Base-by-base conservation (phyloP, 2,329 filamentous ascomycete genomes). In the Scorias spongiosa region DNA sequence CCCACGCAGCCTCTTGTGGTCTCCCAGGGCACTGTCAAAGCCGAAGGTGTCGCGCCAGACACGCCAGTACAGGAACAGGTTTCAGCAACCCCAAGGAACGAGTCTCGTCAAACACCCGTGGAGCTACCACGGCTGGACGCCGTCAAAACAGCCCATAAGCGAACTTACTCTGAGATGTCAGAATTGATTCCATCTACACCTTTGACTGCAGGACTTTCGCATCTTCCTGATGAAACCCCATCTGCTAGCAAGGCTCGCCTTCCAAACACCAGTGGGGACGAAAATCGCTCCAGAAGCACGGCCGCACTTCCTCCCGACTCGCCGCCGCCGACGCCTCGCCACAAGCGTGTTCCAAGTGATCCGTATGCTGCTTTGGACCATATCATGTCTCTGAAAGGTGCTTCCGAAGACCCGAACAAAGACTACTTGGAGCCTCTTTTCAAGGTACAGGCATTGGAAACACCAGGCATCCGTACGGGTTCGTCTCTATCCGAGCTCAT, bases 401-500 rank as follows among this genome's bases (percentile, higher is more conserved):
- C 65, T 39, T 64, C 65, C 9, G 60, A 68, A 45, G 63, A 73
- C 52, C 61, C 66, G 2, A 61, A 64, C 42, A 63, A 59, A 44
- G 78, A 81, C 54, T 81, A 81, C 54, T 63, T 81, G 3, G 74
- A 78, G 52, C 76, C 75, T 6, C 63, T 81, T 14, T 81, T 80
- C 56, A 60, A 64, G 39, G 69, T 66, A 34, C 67, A 71, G 49
- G 74, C 77, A 29, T 75, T 76, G 44, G 71, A 74, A 48, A 68
- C 71, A 4, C 69, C 71, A 30, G 70, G 72, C 42, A 53, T 51
- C 15, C 48, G 50, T 8, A 72, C 72, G 38, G 71, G 71, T 39
- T 64, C 71, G 46, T 66, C 70, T 18, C 64, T 81, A n/a, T 67
- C 84, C 45, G 80, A 84, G 37, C 72, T 96, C 0, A 68, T 96